Percentiles rank a stretch among this genome's conserved stretches.
Conservation (phyloP, 2,329 filamentous ascomycete species). For the Trichoderma atrobrunneum region DNA sequence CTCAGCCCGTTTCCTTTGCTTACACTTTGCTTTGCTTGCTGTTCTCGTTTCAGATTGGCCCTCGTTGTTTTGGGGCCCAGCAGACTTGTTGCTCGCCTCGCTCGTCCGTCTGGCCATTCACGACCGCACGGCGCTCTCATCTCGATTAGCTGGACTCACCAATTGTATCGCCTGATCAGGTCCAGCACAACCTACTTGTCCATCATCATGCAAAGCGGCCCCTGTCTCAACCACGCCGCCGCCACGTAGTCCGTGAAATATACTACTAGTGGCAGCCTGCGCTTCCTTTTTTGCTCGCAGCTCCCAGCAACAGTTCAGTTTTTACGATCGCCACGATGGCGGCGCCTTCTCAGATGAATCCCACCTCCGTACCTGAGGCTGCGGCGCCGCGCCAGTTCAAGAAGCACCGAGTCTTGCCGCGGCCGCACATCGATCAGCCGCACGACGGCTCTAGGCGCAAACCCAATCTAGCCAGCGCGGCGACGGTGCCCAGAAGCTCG, state of each 20-base stretch:
- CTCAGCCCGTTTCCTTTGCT: not conserved
- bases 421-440: conserved; percentile 30
- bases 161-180: conserved; percentile 23
- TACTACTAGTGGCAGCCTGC: conserved; percentile 8
- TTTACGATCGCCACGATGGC: conserved; percentile 19
- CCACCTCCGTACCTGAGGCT: not conserved
- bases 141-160: conserved; percentile 5
- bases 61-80: conserved; percentile 17
- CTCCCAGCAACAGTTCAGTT: conserved; percentile 12
- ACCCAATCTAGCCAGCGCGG: conserved; percentile 30
- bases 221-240: conserved; percentile 23
- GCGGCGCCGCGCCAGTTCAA: conserved; percentile 40
- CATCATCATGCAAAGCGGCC: conserved; percentile 26
- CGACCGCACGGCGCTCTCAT: not conserved
- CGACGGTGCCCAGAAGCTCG: conserved; percentile 26
- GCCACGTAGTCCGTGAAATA: conserved; percentile 19
- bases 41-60: conserved; percentile 22
- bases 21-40: not conserved
- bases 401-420: conserved; percentile 46
- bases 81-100: conserved; percentile 2
- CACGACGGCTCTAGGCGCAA: conserved; percentile 28
- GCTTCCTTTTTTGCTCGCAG: conserved; percentile 27
- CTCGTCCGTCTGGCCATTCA: not conserved
- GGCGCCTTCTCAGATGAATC: not conserved
- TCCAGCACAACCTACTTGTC: conserved; percentile 13